Evolutionary conservation across 257 asterid genomes (phyloP).

Genomic region (Nicotiana noctiflora): DNA sequence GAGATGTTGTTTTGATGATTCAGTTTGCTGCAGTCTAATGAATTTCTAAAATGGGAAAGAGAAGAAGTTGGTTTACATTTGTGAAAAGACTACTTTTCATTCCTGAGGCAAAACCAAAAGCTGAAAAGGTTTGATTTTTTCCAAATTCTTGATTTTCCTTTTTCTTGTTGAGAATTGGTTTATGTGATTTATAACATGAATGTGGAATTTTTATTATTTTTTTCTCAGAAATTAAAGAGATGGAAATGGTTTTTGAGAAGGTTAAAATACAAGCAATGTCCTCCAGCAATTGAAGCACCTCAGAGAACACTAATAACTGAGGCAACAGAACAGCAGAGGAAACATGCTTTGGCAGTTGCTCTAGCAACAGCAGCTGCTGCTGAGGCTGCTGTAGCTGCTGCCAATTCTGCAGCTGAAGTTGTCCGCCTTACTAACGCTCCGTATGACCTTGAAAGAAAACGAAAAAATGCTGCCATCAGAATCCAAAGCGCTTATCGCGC

Average conservation of each 20-base stretch:
- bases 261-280: constrained; percentile 39
- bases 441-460: constrained; percentile 19
- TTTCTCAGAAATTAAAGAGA: constrained; percentile 41
- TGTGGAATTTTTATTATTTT: background rate
- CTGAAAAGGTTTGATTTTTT: constrained; percentile 40
- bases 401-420: constrained; percentile 86
- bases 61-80: constrained; percentile 58
- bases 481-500: constrained; percentile 69
- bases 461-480: constrained; percentile 37
- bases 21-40: constrained; percentile 7
- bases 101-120: constrained; percentile 46
- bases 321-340: constrained; percentile 66
- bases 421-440: constrained; percentile 61
- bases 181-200: background rate
- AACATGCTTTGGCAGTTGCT: constrained; percentile 64
- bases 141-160: background rate
- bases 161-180: background rate
- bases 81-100: constrained; percentile 62
- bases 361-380: constrained; percentile 86
- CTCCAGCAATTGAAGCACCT: constrained; percentile 55
- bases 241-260: constrained; percentile 54
- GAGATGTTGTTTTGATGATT: background rate
- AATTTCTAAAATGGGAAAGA: constrained; percentile 54
- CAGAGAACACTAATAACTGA: constrained; percentile 33
- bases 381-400: constrained; percentile 84